These are phyloP conservation scores for Fusarium succisae DNA, from an alignment of 2,329 filamentous ascomycete genomes.

Conservation along the genomic window DNA sequence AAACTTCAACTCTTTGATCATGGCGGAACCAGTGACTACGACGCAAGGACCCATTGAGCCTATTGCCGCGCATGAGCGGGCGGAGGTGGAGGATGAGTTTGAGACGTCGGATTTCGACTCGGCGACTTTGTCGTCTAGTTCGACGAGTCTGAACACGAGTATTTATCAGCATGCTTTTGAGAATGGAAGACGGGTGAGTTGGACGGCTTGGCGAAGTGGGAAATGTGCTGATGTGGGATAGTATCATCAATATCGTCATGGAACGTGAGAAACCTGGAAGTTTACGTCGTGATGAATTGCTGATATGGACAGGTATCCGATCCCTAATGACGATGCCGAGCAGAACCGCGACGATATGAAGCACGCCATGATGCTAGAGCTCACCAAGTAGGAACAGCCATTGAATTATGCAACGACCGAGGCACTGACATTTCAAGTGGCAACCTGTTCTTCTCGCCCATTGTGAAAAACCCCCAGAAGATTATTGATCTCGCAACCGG, in stretches of 20 bases:
- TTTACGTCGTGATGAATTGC: accelerated
- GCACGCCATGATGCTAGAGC: constrained; percentile 45
- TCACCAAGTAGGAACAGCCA: constrained; percentile 30
- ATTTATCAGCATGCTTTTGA: constrained; percentile 39
- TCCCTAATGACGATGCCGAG: constrained; percentile 41
- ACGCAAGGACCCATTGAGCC: constrained; percentile 18
- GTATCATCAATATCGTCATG: constrained; percentile 40
- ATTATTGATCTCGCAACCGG: constrained; percentile 38
- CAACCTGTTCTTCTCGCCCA: constrained; percentile 33
- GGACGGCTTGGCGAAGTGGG: accelerated
- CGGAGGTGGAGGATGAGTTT: constrained; percentile 33
- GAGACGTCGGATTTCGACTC: constrained; percentile 34
- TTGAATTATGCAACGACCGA: accelerated
- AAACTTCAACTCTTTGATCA: neutral
- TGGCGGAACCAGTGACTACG: constrained; percentile 1
- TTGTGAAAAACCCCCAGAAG: constrained; percentile 24
- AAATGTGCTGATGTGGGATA: neutral
- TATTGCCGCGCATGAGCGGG: neutral
- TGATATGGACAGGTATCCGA: constrained; percentile 40
- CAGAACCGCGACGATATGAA: constrained; percentile 43
- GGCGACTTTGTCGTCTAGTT: constrained; percentile 16
- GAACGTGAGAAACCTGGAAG: constrained; percentile 15
- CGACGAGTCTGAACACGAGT: constrained; percentile 35
- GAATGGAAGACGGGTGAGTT: constrained; percentile 37
- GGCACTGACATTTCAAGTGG: constrained; percentile 15